Evolutionary conservation across 805 yeast species (phyloP).

Genomic region (Metschnikowia henanensis): DNA sequence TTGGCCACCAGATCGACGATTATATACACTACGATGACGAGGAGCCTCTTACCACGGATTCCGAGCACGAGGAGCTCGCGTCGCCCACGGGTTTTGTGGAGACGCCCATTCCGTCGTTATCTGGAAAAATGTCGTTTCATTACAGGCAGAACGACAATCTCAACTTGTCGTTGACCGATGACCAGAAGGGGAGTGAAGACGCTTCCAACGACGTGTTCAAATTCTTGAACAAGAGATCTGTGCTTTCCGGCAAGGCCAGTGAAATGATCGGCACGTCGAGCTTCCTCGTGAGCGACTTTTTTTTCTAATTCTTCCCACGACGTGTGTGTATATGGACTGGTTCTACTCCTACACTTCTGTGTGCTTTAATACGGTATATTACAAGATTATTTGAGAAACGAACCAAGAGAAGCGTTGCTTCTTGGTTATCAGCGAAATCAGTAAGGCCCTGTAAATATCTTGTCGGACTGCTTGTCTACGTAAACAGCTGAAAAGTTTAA

Average conservation of each 20-base stretch:
- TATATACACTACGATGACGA: conserved; percentile 35
- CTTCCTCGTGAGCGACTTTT: conserved; percentile 43
- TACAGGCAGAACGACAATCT: conserved; percentile 38
- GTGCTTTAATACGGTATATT: conserved; percentile 3
- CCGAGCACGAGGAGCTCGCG: conserved; percentile 19
- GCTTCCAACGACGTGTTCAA: conserved; percentile 30
- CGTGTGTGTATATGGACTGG: conserved; percentile 3
- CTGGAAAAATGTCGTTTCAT: conserved; percentile 36
- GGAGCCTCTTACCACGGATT: conserved; percentile 9
- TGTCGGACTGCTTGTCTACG: too few species aligned
- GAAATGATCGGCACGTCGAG: conserved; percentile 45
- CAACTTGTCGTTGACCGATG: conserved; percentile 31
- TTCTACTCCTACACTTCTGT: conserved; percentile 5
- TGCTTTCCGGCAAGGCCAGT: conserved; percentile 41
- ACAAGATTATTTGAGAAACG: neutral
- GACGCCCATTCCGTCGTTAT: conserved; percentile 13
- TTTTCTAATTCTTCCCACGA: conserved; percentile 24
- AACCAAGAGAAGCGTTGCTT: neutral
- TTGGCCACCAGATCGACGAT: conserved; percentile 32
- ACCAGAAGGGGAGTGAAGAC: conserved; percentile 3
- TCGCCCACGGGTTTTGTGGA: conserved; percentile 9
- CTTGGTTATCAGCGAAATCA: too few species aligned
- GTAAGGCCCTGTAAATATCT: too few species aligned
- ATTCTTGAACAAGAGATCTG: conserved; percentile 36
- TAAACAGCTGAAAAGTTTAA: too few species aligned